Conservation (phyloP, 2,329 filamentous ascomycete species). For the Diaporthe humulicola region DNA sequence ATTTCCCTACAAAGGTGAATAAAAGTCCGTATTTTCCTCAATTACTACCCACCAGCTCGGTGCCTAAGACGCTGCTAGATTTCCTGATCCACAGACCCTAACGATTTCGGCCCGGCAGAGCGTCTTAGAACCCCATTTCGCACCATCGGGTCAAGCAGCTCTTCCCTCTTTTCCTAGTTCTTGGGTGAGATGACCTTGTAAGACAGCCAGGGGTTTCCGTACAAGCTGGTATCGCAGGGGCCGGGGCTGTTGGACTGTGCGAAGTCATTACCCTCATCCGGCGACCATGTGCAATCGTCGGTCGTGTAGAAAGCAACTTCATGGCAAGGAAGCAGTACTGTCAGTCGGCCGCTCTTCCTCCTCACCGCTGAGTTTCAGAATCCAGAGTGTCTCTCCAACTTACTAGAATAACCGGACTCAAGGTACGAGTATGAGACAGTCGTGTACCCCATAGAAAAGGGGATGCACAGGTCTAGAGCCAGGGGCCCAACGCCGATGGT, state of each 20-base stretch:
- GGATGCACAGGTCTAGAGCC: not conserved
- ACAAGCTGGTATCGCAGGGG: not conserved
- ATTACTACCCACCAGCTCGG: not conserved
- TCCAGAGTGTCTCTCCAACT: not conserved
- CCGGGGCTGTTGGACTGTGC: not conserved
- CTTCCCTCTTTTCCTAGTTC: not conserved
- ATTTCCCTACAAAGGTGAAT: not conserved
- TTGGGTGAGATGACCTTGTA: not conserved
- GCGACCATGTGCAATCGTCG: not conserved
- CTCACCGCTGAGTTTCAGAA: not conserved
- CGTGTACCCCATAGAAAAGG: not conserved
- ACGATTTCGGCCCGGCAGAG: not conserved
- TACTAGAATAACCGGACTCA: not conserved
- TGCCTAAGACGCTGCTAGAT: not conserved
- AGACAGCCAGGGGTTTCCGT: not conserved
- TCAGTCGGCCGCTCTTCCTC: not conserved
- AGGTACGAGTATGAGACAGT: constrained; percentile 7
- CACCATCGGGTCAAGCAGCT: not conserved
- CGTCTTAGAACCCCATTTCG: not conserved
- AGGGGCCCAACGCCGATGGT: not conserved
- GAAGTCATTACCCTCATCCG: not conserved
- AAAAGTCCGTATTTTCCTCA: too few species aligned
- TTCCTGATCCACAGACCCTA: not conserved
- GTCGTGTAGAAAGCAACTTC: not conserved
- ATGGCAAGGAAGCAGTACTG: not conserved